Evolutionary conservation across 1,139 yeast species (phyloP), one percentile per base, ranked within the genome.

Genomic region (Yamadazyma conglobata): DNA sequence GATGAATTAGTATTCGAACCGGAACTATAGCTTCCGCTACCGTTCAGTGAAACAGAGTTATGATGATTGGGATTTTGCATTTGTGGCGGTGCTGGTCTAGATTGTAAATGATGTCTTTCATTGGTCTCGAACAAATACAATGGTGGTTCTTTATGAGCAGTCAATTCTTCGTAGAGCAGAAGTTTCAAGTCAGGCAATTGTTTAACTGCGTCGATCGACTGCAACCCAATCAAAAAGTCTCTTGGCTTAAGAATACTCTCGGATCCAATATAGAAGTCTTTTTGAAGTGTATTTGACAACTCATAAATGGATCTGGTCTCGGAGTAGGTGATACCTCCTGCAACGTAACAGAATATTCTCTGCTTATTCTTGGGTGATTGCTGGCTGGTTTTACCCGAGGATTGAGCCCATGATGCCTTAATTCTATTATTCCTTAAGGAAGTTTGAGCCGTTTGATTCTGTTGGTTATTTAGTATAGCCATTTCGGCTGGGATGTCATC

Each of bases 271-370:
- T 82, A 77, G 18, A 91, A 73, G 42, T 87, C 96, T 50, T 78
- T 80, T 44, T 82, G 76, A 37, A 75, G 66, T 27, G 71, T 58
- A 12, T 64, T 56, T 5, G 87, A 73, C 28, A 88, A 66, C 44
- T 86, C 93, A 46, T 86, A 82, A 10, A 82, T 79, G 5, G 87
- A 71, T 36, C 93, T 72, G 25, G 84, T 62, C 53, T 93, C 99
- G 3, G 89, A 74, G 42, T 82, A 77, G 0, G 97, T 87, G 23
- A 85, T 60, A 8, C 98, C 98, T 14, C 99, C 99, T 1, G 93
- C 84, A 22, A 88, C 74, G 50, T 79, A 91, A 38, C 88, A 77
- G 45, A 89, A 76, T 6, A 89, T 69, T 28, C 91, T 61, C 48
- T 85, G 95, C 42, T 76, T 73, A 25, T 77, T 73, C n/a, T 70